Conservation (phyloP, 768 basidiomycete species). For the Leucocoprinus birnbaumii region DNA sequence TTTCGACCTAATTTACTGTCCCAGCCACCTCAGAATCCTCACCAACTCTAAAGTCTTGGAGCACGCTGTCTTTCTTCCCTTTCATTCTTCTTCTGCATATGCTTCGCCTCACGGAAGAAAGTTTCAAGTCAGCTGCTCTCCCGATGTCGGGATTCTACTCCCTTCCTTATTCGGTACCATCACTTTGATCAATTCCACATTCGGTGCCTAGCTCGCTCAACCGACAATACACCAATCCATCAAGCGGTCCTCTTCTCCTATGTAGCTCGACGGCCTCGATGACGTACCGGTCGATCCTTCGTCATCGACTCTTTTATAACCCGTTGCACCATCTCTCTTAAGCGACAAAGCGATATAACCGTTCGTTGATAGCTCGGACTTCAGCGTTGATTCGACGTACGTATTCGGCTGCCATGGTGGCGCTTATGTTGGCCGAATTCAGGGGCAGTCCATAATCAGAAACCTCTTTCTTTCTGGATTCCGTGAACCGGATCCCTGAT, state of each 20-base stretch:
- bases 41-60: background rate
- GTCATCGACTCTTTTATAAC: background rate
- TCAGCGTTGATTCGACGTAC: background rate
- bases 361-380: background rate
- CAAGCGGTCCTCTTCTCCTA: background rate
- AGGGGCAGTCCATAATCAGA: conserved; percentile 3
- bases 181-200: background rate
- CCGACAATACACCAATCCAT: no score
- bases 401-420: background rate
- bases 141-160: conserved; percentile 12
- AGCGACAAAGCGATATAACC: conserved; percentile 2
- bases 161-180: conserved; percentile 5
- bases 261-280: background rate
- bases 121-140: conserved; percentile 8
- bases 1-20: background rate
- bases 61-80: conserved; percentile 8
- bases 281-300: conserved; percentile 2
- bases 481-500: background rate
- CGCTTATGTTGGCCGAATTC: background rate
- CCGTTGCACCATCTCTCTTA: background rate
- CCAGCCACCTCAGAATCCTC: background rate
- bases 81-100: conserved; percentile 5
- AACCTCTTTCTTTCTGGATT: background rate
- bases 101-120: conserved; percentile 7
- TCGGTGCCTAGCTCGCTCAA: background rate